A percentile compares a stretch with the other conserved stretches of the same genome.
phyloP scores from a whole-genome alignment of 1,139 yeast genomes.

The Magnusiomyces fungicola region DNA sequence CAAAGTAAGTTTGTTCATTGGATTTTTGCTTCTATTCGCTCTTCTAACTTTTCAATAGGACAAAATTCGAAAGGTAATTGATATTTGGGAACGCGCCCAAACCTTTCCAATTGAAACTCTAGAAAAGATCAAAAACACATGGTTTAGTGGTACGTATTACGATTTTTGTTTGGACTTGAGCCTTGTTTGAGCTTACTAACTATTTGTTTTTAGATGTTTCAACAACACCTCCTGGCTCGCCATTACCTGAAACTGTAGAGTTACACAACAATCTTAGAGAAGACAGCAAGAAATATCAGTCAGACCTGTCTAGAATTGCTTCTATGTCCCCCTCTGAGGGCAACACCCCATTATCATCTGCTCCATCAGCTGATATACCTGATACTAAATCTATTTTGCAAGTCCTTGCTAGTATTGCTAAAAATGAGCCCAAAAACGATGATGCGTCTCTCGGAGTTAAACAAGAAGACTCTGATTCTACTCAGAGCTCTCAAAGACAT shows the following conservation, averaged over 20 bases:
- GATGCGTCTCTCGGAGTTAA: neutral
- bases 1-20: constrained; percentile 22
- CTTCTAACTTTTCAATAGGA: constrained; percentile 41
- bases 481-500: constrained; percentile 19
- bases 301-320: constrained; percentile 7
- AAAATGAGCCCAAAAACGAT: constrained; percentile 25
- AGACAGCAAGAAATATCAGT: constrained; percentile 2
- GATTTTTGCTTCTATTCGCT: too few species aligned
- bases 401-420: constrained; percentile 34
- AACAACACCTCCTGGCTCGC: constrained; percentile 45
- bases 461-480: constrained; percentile 16
- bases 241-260: constrained; percentile 19
- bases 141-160: constrained; percentile 32
- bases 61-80: constrained; percentile 75
- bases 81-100: constrained; percentile 85
- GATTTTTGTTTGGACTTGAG: too few species aligned
- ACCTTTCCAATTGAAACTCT: constrained; percentile 60
- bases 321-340: constrained; percentile 4
- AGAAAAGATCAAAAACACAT: constrained; percentile 49
- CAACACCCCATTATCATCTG: neutral
- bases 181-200: neutral
- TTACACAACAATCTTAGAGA: constrained; percentile 1
- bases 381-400: constrained; percentile 36
- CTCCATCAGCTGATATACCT: constrained; percentile 21
- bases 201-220: constrained; percentile 15